A percentile compares a stretch with the other conserved stretches of the same genome.
These are phyloP conservation scores for Mycena haematopus DNA, from an alignment of 768 basidiomycete genomes.

Conservation along the genomic window DNA sequence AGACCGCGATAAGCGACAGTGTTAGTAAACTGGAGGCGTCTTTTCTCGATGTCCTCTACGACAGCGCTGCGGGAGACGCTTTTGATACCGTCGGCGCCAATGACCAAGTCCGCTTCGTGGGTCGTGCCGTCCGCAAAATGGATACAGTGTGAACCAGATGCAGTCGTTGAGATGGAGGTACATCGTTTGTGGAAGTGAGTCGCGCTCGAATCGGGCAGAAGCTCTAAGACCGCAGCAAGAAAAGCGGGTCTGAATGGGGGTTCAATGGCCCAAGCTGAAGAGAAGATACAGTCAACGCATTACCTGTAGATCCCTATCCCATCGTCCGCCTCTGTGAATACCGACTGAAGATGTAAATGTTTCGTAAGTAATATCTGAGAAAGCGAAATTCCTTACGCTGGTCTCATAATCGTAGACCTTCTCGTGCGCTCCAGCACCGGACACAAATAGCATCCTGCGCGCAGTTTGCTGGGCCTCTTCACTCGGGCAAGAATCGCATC, in stretches of 20 bases:
- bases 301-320: constrained; percentile 56
- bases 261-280: not conserved
- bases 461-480: constrained; percentile 40
- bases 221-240: constrained; percentile 52
- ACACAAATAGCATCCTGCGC: constrained; percentile 47
- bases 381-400: constrained; percentile 37
- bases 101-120: constrained; percentile 52
- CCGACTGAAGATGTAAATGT: constrained; percentile 29
- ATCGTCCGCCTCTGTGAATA: constrained; percentile 42
- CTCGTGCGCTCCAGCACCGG: constrained; percentile 50
- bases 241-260: constrained; percentile 51
- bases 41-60: constrained; percentile 32
- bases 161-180: constrained; percentile 38
- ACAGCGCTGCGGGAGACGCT: constrained; percentile 51
- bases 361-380: constrained; percentile 1
- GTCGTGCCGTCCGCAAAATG: constrained; percentile 57
- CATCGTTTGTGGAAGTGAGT: constrained; percentile 61
- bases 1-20: constrained; percentile 57
- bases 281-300: constrained; percentile 1
- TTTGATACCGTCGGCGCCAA: constrained; percentile 62
- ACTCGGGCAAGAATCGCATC: constrained; percentile 47
- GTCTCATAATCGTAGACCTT: constrained; percentile 44
- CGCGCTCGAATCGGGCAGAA: constrained; percentile 45
- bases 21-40: constrained; percentile 48
- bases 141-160: constrained; percentile 41